A percentile compares a stretch with the other conserved stretches of the same genome.
phyloP scores from a whole-genome alignment of 768 basidiomycete species.

The Fistulinella prunicolor region DNA sequence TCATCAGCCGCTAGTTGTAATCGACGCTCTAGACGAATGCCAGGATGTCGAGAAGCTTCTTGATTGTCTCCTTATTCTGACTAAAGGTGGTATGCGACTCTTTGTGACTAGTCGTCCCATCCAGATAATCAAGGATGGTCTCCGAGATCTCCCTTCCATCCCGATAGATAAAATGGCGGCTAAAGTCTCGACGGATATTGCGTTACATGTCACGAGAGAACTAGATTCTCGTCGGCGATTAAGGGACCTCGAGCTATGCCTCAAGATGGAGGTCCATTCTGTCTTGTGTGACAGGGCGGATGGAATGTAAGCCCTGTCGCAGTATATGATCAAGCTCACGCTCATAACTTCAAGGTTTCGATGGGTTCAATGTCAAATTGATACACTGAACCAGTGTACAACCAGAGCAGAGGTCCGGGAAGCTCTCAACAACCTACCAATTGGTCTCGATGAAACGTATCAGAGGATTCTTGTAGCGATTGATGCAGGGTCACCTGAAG shows the following conservation, averaged over 20 bases:
- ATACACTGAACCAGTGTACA: constrained; percentile 11
- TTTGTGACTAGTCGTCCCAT: constrained; percentile 18
- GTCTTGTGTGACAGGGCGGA: constrained; percentile 11
- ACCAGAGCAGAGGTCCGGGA: constrained; percentile 7
- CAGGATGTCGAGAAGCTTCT: constrained; percentile 8
- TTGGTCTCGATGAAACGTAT: constrained; percentile 22
- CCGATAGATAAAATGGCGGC: constrained; percentile 9
- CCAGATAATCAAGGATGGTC: constrained; percentile 6
- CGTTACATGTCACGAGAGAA: constrained; percentile 11
- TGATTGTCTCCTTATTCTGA: constrained; percentile 1
- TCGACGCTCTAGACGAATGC: constrained; percentile 25
- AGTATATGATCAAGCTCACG: background rate
- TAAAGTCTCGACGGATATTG: constrained; percentile 9
- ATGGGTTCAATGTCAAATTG: constrained; percentile 23
- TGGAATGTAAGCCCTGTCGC: constrained; percentile 11
- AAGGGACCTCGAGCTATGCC: background rate
- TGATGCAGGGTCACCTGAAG: background rate
- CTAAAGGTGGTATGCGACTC: constrained; percentile 3
- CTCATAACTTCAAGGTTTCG: constrained; percentile 17
- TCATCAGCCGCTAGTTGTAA: constrained; percentile 7
- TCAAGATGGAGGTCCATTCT: constrained; percentile 11
- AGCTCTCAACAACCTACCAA: constrained; percentile 14
- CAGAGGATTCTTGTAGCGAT: constrained; percentile 17
- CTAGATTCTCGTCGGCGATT: constrained; percentile 7
- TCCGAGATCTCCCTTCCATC: constrained; percentile 3